Percentiles rank a stretch among this genome's conserved stretches.
phyloP scores from a whole-genome alignment of 129 eudicot species.

The Escallonia herrerae region DNA sequence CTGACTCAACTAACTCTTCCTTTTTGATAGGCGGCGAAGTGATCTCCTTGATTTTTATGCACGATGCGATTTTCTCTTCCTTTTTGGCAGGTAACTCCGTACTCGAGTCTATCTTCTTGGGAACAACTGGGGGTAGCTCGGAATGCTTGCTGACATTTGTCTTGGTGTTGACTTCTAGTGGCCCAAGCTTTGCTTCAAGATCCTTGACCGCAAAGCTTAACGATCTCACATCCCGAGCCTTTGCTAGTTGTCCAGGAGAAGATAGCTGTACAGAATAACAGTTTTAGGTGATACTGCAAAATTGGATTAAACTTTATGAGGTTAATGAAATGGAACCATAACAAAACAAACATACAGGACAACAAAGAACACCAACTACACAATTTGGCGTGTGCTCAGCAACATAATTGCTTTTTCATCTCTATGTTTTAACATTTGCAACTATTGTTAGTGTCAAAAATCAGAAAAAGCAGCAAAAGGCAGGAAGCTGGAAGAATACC shows the following conservation, averaged over 20 bases:
- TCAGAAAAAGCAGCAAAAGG: neutral
- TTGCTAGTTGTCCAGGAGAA: constrained; percentile 44
- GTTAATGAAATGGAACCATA: neutral
- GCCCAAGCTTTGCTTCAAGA: constrained; percentile 65
- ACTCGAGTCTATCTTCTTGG: neutral
- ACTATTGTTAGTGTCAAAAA: too few species aligned
- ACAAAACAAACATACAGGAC: neutral
- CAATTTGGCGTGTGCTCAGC: too few species aligned
- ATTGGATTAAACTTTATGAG: too few species aligned
- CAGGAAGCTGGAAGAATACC: neutral
- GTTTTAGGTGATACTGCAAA: neutral
- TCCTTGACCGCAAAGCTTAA: constrained; percentile 50
- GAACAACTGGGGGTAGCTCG: constrained; percentile 7
- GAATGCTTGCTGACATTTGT: constrained; percentile 9
- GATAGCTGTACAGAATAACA: constrained; percentile 36
- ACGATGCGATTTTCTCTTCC: constrained; percentile 21
- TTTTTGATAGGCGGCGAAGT: constrained; percentile 1
- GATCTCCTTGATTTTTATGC: too few species aligned
- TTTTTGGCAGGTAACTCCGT: constrained; percentile 19
- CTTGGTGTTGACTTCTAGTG: constrained; percentile 30
- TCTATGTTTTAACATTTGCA: too few species aligned
- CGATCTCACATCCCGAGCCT: constrained; percentile 66
- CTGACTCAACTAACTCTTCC: constrained; percentile 14
- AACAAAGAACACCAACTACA: neutral
- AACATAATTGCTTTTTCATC: too few species aligned